Base-by-base conservation (phyloP, 192 early-diverging fungal genomes). In the Coemansia sp. region DNA sequence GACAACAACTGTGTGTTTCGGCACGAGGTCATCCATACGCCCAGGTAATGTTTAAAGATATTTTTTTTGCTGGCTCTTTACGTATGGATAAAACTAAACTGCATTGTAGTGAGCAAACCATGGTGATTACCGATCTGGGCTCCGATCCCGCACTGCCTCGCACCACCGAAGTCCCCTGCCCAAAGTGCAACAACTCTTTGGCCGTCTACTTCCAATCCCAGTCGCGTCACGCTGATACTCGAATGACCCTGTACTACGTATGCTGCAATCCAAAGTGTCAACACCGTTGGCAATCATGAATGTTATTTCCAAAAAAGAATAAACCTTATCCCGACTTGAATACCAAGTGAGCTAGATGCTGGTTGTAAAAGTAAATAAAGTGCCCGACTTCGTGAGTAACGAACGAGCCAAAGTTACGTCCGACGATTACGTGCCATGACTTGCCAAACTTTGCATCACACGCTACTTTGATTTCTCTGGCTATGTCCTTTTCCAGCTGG, bases 401-500 rank as follows among this genome's bases (percentile, higher is more conserved):
- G 61, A 93, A 96, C 32, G 93, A 96, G 37, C 95, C 97, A 91
- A 97, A 99, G 86, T 94, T 97, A 56, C 94, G 84, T 50, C 97
- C 97, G 38, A 99, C 97, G 49, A 99, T 91, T 62, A 91, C 93
- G 69, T 99, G 97, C 95, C 97, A 99, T 49, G 95, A 94, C 11
- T 90, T 86, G 65, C 94, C 93, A 75, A 93, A 94, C 84, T 93
- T 91, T 78, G 90, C 91, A 83, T 99, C 97, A 65, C 96, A 97
- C 62, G 97, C 95, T 60, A 93, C 87, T 84, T 99, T 99, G 82
- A 99, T 91, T 69, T 87, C 86, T 16, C 94, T 89, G 41, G 97
- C 95, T 64, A 97, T 97, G 60, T 99, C 97, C 83, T 97, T 97
- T 72, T 99, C 97, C 50, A 96, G 87, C 53, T 88, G 87, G 84